These are phyloP conservation scores for Syzygium aromaticum DNA, from an alignment of 345 rosid species.

Conservation along the genomic window DNA sequence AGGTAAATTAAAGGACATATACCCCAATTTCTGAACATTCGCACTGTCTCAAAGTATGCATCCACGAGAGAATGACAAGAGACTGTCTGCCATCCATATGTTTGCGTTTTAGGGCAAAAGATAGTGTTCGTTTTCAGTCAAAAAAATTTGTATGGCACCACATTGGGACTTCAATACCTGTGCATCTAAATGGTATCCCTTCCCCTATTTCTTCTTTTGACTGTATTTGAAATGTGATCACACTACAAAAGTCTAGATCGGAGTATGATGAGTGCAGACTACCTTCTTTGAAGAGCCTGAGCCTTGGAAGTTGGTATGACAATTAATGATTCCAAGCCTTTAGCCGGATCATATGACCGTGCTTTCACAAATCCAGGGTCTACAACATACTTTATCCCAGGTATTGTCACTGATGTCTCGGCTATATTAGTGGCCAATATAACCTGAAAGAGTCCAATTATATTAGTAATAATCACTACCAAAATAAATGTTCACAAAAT, in stretches of 20 bases:
- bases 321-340: constrained; percentile 79
- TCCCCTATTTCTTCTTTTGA: not conserved
- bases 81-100: not conserved
- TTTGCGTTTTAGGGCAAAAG: not conserved
- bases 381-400: constrained; percentile 88
- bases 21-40: not conserved
- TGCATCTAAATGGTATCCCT: not conserved
- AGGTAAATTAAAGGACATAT: not conserved
- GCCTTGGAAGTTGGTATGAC: constrained; percentile 82
- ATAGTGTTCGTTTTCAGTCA: not conserved
- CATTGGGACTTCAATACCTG: not conserved
- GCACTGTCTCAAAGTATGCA: not conserved
- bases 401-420: constrained; percentile 90
- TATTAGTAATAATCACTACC: not conserved
- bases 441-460: constrained; percentile 28
- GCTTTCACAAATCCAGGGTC: constrained; percentile 94
- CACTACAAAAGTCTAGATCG: not conserved
- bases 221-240: not conserved
- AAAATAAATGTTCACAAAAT: not conserved
- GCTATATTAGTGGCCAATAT: constrained; percentile 95
- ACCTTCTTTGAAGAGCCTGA: constrained; percentile 91
- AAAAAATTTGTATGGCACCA: not conserved
- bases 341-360: constrained; percentile 67
- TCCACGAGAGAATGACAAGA: not conserved
- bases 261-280: not conserved